phyloP scores from a whole-genome alignment of 2,329 filamentous ascomycete genomes.

The Claviceps sp. region DNA sequence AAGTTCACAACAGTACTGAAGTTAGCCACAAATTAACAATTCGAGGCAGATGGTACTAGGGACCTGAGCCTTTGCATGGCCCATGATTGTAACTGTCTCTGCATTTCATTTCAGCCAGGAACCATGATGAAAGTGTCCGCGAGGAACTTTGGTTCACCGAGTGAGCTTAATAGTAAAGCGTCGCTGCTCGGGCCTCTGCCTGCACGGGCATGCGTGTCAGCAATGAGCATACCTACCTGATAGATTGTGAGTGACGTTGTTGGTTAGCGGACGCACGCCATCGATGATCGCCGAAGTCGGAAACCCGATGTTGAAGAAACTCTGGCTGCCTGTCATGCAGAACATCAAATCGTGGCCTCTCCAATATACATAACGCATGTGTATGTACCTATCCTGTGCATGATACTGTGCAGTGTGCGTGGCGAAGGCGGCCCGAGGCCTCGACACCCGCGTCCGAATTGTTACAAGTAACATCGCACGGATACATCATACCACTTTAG shows the following conservation, averaged over 20 bases:
- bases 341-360: not conserved
- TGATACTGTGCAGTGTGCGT: not conserved
- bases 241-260: not conserved
- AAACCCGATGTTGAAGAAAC: constrained; percentile 2
- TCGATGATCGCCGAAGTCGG: not conserved
- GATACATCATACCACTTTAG: not conserved
- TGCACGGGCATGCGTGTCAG: not conserved
- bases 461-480: not conserved
- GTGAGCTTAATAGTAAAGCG: not conserved
- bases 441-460: not conserved
- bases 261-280: not conserved
- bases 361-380: not conserved
- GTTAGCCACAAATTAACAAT: not conserved
- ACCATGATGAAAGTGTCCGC: not conserved
- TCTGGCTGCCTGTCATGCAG: not conserved
- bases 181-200: not conserved
- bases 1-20: not conserved
- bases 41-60: not conserved
- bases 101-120: not conserved
- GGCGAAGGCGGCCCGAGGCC: no score
- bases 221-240: not conserved
- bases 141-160: not conserved
- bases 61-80: not conserved
- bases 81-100: not conserved
- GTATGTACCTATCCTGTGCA: not conserved